Conservation (phyloP, 2,329 filamentous ascomycete species). For the Fusarium xylarioides region DNA sequence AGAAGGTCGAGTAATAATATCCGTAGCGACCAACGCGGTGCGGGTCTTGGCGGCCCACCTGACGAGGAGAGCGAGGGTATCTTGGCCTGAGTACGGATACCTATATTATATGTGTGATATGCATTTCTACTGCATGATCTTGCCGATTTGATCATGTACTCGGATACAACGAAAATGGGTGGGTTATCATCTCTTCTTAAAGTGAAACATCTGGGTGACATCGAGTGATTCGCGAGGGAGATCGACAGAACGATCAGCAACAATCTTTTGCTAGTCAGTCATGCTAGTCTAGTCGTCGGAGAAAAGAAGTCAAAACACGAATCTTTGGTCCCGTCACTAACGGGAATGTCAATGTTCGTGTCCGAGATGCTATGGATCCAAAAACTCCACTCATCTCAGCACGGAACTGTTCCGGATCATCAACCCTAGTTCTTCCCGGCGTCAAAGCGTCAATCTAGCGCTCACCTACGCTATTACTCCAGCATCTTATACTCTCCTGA, state of each 20-base stretch:
- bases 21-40: neutral
- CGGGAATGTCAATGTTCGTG: neutral
- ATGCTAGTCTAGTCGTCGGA: neutral
- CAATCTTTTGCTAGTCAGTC: neutral
- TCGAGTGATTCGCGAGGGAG: neutral
- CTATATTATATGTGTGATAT: neutral
- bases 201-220: neutral
- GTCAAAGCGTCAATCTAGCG: neutral
- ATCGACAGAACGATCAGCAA: neutral
- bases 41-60: constrained; percentile 1
- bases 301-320: neutral
- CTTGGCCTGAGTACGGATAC: neutral
- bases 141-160: neutral
- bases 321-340: neutral
- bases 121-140: neutral
- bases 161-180: neutral
- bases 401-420: constrained; percentile 17
- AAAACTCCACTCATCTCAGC: neutral
- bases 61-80: neutral
- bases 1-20: neutral
- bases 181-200: neutral
- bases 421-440: neutral
- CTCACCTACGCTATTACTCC: neutral
- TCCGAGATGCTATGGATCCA: neutral
- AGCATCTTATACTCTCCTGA: neutral